Percentiles rank a stretch among this genome's conserved stretches.
Conservation (phyloP, 352 stramenopile species). For the Globisporangium camurandrum region DNA sequence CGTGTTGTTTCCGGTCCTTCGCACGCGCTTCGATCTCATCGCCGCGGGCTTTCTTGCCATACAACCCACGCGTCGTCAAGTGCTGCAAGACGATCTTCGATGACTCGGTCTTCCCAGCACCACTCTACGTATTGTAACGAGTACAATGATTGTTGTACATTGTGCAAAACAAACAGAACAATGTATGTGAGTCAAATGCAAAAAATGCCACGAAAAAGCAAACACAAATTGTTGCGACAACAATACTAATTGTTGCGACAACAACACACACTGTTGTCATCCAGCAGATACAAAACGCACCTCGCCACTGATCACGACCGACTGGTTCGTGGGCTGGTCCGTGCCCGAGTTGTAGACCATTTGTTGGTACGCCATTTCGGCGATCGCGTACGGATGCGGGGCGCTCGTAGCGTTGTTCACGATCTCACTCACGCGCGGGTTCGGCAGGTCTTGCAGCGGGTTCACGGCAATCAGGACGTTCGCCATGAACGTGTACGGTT, state of each 20-base stretch:
- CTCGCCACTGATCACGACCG: constrained; percentile 81
- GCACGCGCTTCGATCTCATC: constrained; percentile 62
- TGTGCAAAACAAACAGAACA: too few species aligned
- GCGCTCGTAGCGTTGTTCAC: constrained; percentile 62
- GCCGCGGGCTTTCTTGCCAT: constrained; percentile 74
- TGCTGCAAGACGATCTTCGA: constrained; percentile 88
- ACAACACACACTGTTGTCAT: too few species aligned
- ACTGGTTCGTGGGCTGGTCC: constrained; percentile 82
- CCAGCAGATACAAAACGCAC: constrained; percentile 7
- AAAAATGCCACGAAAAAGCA: too few species aligned
- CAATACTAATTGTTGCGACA: background rate
- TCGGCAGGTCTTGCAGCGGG: constrained; percentile 74
- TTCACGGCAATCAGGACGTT: constrained; percentile 92
- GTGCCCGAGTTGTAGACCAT: constrained; percentile 87
- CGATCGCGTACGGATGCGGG: constrained; percentile 83
- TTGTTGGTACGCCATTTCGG: constrained; percentile 89
- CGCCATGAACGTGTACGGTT: constrained; percentile 92
- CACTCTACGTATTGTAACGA: constrained; percentile 22
- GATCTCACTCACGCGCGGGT: constrained; percentile 74
- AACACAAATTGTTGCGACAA: too few species aligned
- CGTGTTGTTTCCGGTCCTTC: constrained; percentile 40
- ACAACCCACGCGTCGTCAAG: constrained; percentile 80
- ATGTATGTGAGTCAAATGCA: too few species aligned
- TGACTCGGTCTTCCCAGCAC: constrained; percentile 86
- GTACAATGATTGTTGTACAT: background rate